Base-by-base conservation (phyloP, 2,329 filamentous ascomycete species). In the Colletotrichum spinosum region DNA sequence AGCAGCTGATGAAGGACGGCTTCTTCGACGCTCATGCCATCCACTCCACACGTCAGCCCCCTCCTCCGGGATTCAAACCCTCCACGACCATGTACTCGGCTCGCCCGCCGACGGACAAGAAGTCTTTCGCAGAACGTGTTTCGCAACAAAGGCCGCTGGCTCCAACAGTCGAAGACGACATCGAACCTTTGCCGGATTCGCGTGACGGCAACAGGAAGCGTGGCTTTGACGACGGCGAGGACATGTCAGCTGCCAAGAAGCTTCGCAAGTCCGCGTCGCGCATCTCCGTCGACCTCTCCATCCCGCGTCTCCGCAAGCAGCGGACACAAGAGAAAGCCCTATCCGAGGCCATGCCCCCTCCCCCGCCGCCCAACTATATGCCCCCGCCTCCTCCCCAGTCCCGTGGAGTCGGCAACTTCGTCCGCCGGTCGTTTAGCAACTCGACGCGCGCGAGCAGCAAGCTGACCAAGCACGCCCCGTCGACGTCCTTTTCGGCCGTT, bases 21-120 rank as follows among this genome's bases (percentile, higher is more conserved):
- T 88, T 88, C 80, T 88, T 88, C 73, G 79, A 82, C 51, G 78
- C 83, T 33, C 85, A 87, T 67, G 85, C 86, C 56, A 88, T 88
- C 67, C 83, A 85, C 66, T 86, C 85, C 5, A 86, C 84, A 1
- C 79, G 86, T 4, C 83, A 84, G 71, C 82, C 78, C 2, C 72
- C 73, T 25, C 74, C 71, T 44, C 48, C 64, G 54, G 56, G 67
- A 45, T 35, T 67, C 54, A 42, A 44, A 52, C 25, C 57, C 54
- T 39, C 68, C 55, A 53, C 57, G 45, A 53, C 66, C 60, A 33
- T 55, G 48, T 55, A 57, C 44, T 53, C 68, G 45, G 55, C 50
- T 39, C 53, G 60, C 51, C 56, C 67, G 60, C 45, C 65, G 50
- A 42, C 50, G 50, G 58, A 65, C 63, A 25, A 66, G 48, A 63